Base-by-base conservation (phyloP, 75 land plant genomes). In the Cunninghamia lanceolata region DNA sequence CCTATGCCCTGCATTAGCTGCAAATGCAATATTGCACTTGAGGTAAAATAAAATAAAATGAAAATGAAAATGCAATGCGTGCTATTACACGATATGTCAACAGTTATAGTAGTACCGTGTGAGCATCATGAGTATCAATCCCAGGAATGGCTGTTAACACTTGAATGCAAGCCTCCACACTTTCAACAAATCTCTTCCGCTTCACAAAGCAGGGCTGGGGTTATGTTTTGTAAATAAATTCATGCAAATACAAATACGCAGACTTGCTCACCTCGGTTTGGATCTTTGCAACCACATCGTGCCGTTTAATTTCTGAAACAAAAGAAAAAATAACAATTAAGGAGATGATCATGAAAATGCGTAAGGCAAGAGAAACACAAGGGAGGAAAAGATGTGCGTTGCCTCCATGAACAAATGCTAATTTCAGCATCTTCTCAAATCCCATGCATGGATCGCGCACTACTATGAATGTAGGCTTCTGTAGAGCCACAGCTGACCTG, bases 321-420 rank as follows among this genome's bases (percentile, higher is more conserved):
- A 35, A 11, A 7, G 34, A 3, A 83, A 11, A 70, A 30, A 35
- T 56, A 70, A 54, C 16, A 30, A 21, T 50, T 88, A n/a, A 71
- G 35, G 36, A 43, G 42, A 45, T 9, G 32, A 70, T 3, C 19
- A 6, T 30, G 42, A 43, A 52, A 56, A 28, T 32, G 32, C 32
- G 19, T 9, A 80, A 86, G 6, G 17, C 16, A 9, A 75, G 28
- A 66, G 53, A 84, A 56, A 85, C 78, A 34, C 47, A 46, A 8
- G 47, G 47, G 84, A 79, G 30, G 4, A 46, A 84, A 34, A 54
- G 2, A 63, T 21, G 39, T 30, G 28, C 32, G 28, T 46, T 86
- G 94, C 98, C 96, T 74, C 96, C 98, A 74, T 87, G 89, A 83
- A 92, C 88, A 90, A 89, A 92, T 38, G 98, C 95, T 78, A 96